phyloP scores from a whole-genome alignment of 2,329 filamentous ascomycete genomes.

The Fusarium acutatum region DNA sequence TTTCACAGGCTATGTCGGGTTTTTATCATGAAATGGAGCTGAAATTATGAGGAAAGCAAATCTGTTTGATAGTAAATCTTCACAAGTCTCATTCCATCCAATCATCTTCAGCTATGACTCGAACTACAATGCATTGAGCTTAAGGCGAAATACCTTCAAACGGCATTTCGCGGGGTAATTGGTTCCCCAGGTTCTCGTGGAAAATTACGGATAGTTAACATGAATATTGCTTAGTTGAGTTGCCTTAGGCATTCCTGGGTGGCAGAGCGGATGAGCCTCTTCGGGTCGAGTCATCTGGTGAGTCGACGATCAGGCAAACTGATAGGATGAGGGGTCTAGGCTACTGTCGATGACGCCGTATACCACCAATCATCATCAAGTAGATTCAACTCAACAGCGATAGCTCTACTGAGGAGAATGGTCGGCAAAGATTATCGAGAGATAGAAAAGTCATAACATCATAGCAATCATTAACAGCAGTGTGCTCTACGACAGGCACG shows the following conservation, averaged over 20 bases:
- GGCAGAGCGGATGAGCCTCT: background rate
- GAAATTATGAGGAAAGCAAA: background rate
- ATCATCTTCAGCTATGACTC: background rate
- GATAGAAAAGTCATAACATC: background rate
- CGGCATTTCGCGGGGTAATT: constrained; percentile 24
- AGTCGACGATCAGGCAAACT: background rate
- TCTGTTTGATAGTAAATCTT: background rate
- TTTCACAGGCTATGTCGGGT: background rate
- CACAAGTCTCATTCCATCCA: background rate
- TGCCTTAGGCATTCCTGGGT: constrained; percentile 3
- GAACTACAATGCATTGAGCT: background rate
- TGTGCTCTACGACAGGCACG: constrained; percentile 28
- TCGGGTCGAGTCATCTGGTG: constrained; percentile 21
- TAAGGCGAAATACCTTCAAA: background rate
- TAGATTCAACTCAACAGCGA: background rate
- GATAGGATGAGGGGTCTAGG: constrained; percentile 8
- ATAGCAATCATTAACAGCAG: background rate
- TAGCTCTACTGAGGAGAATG: background rate
- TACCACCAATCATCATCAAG: constrained; percentile 1
- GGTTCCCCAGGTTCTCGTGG: background rate
- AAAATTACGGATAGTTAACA: background rate
- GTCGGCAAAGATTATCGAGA: background rate
- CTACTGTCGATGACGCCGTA: constrained; percentile 24
- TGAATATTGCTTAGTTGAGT: background rate
- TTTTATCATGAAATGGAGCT: background rate